Evolutionary conservation across 2,329 filamentous ascomycete species (phyloP).

Genomic region (Epichloe hybrida): DNA sequence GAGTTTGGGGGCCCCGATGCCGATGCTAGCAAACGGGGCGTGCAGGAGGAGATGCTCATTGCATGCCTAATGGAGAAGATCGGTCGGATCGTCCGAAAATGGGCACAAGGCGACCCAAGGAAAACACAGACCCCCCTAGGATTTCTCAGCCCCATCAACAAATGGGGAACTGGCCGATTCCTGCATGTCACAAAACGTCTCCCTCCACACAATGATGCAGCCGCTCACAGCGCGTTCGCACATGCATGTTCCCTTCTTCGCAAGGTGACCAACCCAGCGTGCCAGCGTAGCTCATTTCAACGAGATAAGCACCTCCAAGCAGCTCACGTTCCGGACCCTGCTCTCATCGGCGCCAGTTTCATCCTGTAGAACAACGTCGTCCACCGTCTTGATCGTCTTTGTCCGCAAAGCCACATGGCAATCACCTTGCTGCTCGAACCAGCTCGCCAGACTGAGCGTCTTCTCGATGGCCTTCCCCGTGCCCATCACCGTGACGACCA

Average conservation of each 20-base stretch:
- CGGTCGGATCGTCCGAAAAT: not conserved
- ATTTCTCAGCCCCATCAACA: not conserved
- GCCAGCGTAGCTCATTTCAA: conserved; percentile 24
- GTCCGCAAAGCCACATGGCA: conserved; percentile 47
- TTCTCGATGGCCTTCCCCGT: conserved; percentile 55
- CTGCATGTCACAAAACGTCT: not conserved
- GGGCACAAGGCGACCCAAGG: not conserved
- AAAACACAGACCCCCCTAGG: not conserved
- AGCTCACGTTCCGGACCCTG: conserved; percentile 35
- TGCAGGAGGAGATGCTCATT: not conserved
- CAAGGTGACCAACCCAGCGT: no score
- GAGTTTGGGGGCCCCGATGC: no score
- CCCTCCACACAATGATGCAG: not conserved
- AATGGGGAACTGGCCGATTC: not conserved
- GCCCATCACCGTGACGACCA: conserved; percentile 44
- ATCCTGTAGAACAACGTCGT: conserved; percentile 43
- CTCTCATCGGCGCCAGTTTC: conserved; percentile 25
- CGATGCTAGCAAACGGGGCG: not conserved
- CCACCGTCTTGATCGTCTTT: conserved; percentile 49
- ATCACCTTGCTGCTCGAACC: conserved; percentile 49
- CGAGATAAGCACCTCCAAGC: conserved; percentile 34
- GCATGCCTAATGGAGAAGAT: conserved; percentile 1
- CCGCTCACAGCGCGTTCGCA: not conserved
- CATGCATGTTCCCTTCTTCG: not conserved
- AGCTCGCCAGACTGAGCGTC: conserved; percentile 46